These are phyloP conservation scores for Pseudozyma pruni DNA, from an alignment of 1,284 basidiomycete genomes.

Conservation along the genomic window DNA sequence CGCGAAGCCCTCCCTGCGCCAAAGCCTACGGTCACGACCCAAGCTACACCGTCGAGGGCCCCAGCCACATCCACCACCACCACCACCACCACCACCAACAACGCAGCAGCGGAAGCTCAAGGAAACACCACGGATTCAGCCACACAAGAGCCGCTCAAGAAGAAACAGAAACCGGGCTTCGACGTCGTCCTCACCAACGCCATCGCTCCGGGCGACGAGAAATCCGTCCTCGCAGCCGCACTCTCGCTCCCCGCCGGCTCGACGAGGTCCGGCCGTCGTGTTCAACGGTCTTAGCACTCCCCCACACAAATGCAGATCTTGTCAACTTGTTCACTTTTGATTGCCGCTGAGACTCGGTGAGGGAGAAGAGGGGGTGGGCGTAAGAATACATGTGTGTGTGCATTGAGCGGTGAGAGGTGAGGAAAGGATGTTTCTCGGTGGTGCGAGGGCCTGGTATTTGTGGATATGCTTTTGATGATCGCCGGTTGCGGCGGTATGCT, in stretches of 20 bases:
- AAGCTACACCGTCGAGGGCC: too few relatives aligned
- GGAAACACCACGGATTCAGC: background rate
- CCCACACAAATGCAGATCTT: too few relatives aligned
- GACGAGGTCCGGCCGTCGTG: conserved; percentile 42
- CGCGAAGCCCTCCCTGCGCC: background rate
- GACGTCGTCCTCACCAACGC: conserved; percentile 38
- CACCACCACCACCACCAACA: background rate
- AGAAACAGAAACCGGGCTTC: conserved; percentile 30
- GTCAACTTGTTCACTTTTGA: too few relatives aligned
- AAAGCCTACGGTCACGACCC: too few relatives aligned
- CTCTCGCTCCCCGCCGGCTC: conserved; percentile 38
- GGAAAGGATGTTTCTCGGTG: background rate
- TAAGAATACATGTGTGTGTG: background rate
- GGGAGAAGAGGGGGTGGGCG: too few relatives aligned
- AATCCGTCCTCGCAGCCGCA: conserved; percentile 41
- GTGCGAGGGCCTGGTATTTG: background rate
- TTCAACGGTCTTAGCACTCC: conserved; percentile 20
- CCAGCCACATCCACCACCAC: background rate
- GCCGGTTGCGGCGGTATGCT: background rate
- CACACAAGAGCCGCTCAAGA: background rate
- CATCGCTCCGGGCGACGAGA: conserved; percentile 53
- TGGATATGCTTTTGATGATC: conserved; percentile 1
- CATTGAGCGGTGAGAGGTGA: too few relatives aligned
- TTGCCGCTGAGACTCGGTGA: too few relatives aligned
- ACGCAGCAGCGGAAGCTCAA: background rate